A percentile compares a stretch with the other conserved stretches of the same genome.
These are phyloP conservation scores for Talaromyces ruber DNA, from an alignment of 495 filamentous ascomycete genomes.

Conservation along the genomic window DNA sequence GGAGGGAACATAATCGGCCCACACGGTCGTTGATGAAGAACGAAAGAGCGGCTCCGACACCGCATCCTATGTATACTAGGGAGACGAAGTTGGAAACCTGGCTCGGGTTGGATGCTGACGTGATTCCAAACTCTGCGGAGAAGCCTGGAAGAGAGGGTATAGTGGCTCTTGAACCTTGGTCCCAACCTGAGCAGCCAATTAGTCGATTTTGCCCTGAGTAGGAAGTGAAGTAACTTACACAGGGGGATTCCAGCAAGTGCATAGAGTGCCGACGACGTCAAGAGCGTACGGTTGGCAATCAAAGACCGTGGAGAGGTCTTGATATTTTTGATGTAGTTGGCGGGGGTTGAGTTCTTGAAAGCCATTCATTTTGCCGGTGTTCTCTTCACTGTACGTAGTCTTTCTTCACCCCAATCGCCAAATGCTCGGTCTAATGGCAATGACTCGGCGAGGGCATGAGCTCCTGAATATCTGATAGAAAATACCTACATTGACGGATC, in stretches of 20 bases:
- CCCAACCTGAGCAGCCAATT: slow-evolving; percentile 8
- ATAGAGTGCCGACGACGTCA: slow-evolving; percentile 9
- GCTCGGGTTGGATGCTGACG: slow-evolving; percentile 6
- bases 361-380: neutral
- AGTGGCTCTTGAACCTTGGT: slow-evolving; percentile 11
- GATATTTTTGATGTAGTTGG: slow-evolving; percentile 3
- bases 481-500: neutral
- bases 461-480: neutral
- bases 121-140: slow-evolving; percentile 10
- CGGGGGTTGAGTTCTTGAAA: slow-evolving; percentile 3
- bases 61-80: slow-evolving; percentile 13
- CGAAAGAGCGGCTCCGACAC: slow-evolving; percentile 10
- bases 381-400: no score
- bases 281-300: slow-evolving; percentile 5
- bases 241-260: slow-evolving; percentile 11
- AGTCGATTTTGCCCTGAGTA: neutral
- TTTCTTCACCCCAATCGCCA: no score
- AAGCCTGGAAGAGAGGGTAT: slow-evolving; percentile 11
- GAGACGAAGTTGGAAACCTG: slow-evolving; percentile 12
- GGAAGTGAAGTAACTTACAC: slow-evolving; percentile 5
- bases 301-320: slow-evolving; percentile 2
- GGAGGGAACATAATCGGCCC: slow-evolving; percentile 12
- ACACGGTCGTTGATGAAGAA: slow-evolving; percentile 14
- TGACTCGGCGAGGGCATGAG: no score
- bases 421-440: no score